phyloP scores from a whole-genome alignment of 805 yeast genomes.

The Yarrowia hollandica region DNA sequence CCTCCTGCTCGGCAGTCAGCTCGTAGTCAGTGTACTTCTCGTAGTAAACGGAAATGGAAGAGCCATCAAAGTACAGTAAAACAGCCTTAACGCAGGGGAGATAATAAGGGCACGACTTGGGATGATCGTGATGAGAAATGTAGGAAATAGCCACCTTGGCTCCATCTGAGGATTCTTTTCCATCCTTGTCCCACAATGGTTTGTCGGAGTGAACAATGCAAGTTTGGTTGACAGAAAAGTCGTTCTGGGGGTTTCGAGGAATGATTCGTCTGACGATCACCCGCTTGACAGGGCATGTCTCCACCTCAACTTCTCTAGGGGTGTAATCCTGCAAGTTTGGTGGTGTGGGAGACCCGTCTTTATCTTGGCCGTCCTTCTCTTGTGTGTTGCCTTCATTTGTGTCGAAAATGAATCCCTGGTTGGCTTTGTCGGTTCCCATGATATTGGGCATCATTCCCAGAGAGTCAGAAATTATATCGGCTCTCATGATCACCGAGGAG shows the following conservation, averaged over 20 bases:
- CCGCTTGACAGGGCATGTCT: conserved; percentile 32
- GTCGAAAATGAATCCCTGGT: conserved; percentile 14
- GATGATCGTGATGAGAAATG: conserved; percentile 65
- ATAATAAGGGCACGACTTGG: conserved; percentile 76
- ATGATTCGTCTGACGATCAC: conserved; percentile 75
- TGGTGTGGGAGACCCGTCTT: background rate
- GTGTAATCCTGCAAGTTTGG: conserved; percentile 30
- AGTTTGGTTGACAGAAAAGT: conserved; percentile 79
- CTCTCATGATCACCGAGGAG: conserved; percentile 85
- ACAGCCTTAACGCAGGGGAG: conserved; percentile 83
- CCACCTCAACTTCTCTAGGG: conserved; percentile 31
- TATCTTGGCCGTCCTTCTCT: background rate
- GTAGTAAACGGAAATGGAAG: conserved; percentile 69
- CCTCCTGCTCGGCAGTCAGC: conserved; percentile 36
- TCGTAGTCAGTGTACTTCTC: conserved; percentile 52
- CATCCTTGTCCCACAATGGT: conserved; percentile 29
- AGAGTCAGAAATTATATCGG: conserved; percentile 57
- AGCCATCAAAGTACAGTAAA: conserved; percentile 50
- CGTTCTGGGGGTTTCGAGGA: conserved; percentile 91
- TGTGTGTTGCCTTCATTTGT: background rate
- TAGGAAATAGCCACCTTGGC: conserved; percentile 60
- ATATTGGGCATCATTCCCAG: conserved; percentile 6
- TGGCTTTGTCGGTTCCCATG: conserved; percentile 10
- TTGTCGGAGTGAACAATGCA: conserved; percentile 52
- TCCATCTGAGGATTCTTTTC: conserved; percentile 34